Conservation (phyloP, 768 basidiomycete species). For the Gymnopilus junonius region DNA sequence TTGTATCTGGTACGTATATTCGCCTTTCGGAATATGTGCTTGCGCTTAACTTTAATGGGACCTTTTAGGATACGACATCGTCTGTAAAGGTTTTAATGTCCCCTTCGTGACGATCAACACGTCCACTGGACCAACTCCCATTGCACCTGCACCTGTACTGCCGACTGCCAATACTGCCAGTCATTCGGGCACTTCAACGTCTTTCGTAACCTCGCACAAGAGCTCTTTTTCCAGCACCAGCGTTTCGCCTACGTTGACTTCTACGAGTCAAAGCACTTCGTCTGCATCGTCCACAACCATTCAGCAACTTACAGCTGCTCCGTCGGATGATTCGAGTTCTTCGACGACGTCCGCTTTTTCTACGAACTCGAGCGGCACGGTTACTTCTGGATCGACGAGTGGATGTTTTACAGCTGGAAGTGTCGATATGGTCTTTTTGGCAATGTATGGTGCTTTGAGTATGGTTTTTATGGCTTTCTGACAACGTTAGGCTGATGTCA, state of each 20-base stretch:
- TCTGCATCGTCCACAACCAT: background rate
- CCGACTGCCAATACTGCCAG: background rate
- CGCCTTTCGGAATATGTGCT: background rate
- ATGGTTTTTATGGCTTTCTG: too few relatives aligned
- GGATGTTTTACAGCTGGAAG: background rate
- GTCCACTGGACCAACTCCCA: background rate
- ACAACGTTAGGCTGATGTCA: too few relatives aligned
- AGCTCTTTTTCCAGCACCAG: too few relatives aligned
- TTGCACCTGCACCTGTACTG: too few relatives aligned
- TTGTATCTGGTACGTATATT: constrained; percentile 28
- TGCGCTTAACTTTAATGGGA: background rate
- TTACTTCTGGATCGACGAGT: background rate
- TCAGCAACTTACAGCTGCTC: background rate
- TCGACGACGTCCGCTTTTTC: background rate
- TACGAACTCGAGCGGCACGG: background rate
- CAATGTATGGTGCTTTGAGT: background rate
- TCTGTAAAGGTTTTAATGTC: background rate
- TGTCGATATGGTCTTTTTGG: background rate
- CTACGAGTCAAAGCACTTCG: background rate
- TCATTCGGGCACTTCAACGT: background rate
- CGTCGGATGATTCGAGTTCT: background rate
- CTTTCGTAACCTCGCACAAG: too few relatives aligned
- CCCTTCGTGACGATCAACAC: background rate
- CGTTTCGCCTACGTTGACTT: background rate
- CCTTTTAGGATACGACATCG: background rate